Evolutionary conservation across 768 basidiomycete genomes (phyloP), one percentile per base, ranked within the genome.

Genomic region (Mycena kentingensis): DNA sequence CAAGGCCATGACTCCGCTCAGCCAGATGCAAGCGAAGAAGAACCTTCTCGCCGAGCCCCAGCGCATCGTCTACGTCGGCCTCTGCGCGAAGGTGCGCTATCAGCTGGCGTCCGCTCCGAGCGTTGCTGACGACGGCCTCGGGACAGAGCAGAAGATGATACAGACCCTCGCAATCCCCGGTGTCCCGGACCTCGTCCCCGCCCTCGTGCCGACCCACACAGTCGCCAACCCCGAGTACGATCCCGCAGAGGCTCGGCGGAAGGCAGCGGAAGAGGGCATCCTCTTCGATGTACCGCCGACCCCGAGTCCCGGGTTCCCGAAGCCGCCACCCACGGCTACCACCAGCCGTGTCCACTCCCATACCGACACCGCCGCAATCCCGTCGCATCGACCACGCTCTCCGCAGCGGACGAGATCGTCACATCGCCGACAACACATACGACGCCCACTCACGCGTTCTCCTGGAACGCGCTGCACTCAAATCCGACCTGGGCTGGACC

Each of bases 1-100:
- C 68, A 92, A 94, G 72, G 94, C 93, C 42, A 98, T 98, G 95
- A 99, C 97, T 0, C 97, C 97, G 18, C 80, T 99, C 59, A 87
- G 85, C 58, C 97, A 98, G 77, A 98, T 99, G 97, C 96, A 97
- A 72, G 85, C 91, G 42, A 99, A 95, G 56, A 98, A 98, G 83
- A 87, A 89, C 60, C 79, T 99, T 61, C 78, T 99, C 21, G 96
- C 93, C 1, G 97, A 98, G 66, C 93, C 90, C 0, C 97, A 99
- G 73, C 82, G 95, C 34, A 94, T 99, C 55, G 97, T 97, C 1
- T 99, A 99, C 71, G 97, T 99, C 56, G 97, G 95, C 19, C 70
- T 99, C 6, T 97, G 94, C 67, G 82, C 90, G 10, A 87, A 78
- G 97, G 97, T 95, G 72, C 73, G 67, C 50, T 7, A 39, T 52